phyloP scores from a whole-genome alignment of 176 grass and related monocot genomes.

The Leersia perrieri region DNA sequence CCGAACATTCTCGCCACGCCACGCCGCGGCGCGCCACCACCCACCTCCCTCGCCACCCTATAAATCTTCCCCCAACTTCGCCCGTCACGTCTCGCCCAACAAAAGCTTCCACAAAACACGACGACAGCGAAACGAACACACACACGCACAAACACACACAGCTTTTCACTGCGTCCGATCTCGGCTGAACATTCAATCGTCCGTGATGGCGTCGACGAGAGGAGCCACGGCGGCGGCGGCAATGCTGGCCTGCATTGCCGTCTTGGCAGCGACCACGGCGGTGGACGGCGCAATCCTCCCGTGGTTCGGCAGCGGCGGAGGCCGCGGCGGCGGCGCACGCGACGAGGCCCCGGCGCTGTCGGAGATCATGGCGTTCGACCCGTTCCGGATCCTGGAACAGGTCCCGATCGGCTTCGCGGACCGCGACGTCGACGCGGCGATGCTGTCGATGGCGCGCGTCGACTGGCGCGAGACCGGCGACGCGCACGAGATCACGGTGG shows the following conservation, averaged over 20 bases:
- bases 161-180: background rate
- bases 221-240: constrained; percentile 18
- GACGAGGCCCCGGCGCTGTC: constrained; percentile 35
- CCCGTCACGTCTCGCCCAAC: background rate
- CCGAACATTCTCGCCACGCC: constrained; percentile 41
- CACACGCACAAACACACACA: background rate
- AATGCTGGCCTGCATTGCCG: background rate
- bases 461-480: constrained; percentile 76
- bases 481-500: constrained; percentile 71
- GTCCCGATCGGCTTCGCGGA: constrained; percentile 60
- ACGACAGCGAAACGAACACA: background rate
- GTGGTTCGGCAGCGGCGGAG: constrained; percentile 46
- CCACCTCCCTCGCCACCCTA: background rate
- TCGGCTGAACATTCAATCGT: background rate
- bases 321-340: background rate
- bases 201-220: background rate
- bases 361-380: constrained; percentile 52
- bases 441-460: constrained; percentile 53
- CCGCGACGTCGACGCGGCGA: constrained; percentile 54
- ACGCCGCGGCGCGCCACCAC: background rate
- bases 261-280: background rate
- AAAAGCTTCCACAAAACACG: background rate
- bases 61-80: background rate
- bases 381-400: constrained; percentile 86
- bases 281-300: constrained; percentile 51